Evolutionary conservation across 352 stramenopile genomes (phyloP), one percentile per base, ranked within the genome.

Genomic region (Globisporangium megalacanthum): DNA sequence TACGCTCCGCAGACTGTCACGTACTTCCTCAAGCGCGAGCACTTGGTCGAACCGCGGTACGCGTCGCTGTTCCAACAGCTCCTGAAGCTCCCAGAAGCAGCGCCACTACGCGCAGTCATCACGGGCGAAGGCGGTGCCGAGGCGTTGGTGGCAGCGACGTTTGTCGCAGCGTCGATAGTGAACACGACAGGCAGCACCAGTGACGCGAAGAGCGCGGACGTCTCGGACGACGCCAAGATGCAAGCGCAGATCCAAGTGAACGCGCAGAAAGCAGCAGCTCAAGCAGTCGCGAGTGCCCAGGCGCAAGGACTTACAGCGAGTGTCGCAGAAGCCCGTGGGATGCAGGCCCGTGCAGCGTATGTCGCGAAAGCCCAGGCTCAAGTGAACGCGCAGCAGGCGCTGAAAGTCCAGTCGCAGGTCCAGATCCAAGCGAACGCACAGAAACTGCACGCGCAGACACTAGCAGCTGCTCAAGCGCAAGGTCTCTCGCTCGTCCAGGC

Each of bases 51-150:
- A 54, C 61, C 83, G 20, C 84, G 94, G 47, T 98, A 98, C 56
- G 96, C 83, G 50, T 92, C 90, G 52, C 81, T 99, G 6, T 98
- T 99, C 59, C 87, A 96, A 62, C 86, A 97, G 54, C 66, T 99
- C 17, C 65, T 99, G 37, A 95, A 95, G 56, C 60, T 97, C 6
- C 81, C 96, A 3, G 88, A 98, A 56, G 92, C 94, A 0, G 70
- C 67, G 20, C 73, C 80, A 45, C 68, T 99, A 35, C 83, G 94
- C 33, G 75, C 85, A 52, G 86, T 98, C 55, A 69, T 99, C 22
- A 86, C 81, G 49, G 79, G 64, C 3, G 86, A 96, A 37, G 82
- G 92, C 31, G 94, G 89, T 42, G 92, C 91, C 7, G 83, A 97
- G 31, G 87, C 83, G 31, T 61, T 99, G 19, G 79, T 99, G 0